A percentile compares a stretch with the other conserved stretches of the same genome.
These are phyloP conservation scores for Penicillium sumatraense DNA, from an alignment of 2,329 filamentous ascomycete genomes.

Conservation along the genomic window DNA sequence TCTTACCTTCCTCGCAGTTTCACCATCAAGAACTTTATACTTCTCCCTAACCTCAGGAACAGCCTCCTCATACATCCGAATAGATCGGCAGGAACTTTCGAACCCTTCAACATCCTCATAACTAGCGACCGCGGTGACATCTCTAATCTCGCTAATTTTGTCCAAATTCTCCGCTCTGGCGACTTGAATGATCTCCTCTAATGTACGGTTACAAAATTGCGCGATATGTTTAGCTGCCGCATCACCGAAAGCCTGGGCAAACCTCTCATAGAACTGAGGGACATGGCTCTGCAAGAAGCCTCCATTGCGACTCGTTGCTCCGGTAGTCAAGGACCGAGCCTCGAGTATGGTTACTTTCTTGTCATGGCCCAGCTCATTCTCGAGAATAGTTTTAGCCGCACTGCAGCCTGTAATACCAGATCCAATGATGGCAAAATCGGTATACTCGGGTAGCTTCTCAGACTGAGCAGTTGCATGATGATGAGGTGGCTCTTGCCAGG, in stretches of 20 bases:
- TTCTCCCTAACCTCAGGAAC: neutral
- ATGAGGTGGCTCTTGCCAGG: constrained; percentile 30
- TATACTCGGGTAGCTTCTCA: constrained; percentile 16
- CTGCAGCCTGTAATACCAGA: constrained; percentile 33
- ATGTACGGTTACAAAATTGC: neutral
- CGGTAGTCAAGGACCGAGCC: constrained; percentile 27
- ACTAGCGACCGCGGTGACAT: neutral
- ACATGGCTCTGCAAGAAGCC: constrained; percentile 24
- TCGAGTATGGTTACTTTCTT: constrained; percentile 29
- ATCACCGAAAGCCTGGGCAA: constrained; percentile 2
- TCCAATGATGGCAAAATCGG: constrained; percentile 33
- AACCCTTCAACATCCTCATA: constrained; percentile 31
- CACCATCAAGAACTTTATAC: neutral
- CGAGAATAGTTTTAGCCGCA: constrained; percentile 27
- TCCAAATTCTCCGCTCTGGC: constrained; percentile 18
- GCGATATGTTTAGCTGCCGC: neutral
- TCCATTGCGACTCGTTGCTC: constrained; percentile 33
- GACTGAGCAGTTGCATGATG: constrained; percentile 22
- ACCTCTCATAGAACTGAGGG: neutral
- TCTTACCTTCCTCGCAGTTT: neutral
- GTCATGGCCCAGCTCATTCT: constrained; percentile 7
- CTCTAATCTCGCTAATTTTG: constrained; percentile 1
- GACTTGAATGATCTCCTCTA: constrained; percentile 18
- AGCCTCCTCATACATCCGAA: constrained; percentile 56
- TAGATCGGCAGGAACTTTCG: constrained; percentile 31